phyloP scores from a whole-genome alignment of 768 basidiomycete species.

The Chiua virens region DNA sequence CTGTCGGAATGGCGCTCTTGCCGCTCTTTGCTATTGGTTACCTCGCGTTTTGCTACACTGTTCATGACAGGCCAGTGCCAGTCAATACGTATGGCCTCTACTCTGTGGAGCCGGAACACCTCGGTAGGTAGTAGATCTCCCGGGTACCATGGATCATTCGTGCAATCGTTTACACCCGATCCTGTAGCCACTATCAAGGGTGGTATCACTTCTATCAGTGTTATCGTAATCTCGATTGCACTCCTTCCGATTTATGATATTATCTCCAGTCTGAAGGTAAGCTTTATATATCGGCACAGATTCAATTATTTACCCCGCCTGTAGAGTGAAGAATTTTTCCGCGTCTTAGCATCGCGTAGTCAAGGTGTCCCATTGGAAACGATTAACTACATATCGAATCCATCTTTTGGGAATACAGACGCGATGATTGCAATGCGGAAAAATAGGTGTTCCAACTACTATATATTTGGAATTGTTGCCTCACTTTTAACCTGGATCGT shows the following conservation, averaged over 20 bases:
- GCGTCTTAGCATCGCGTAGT: conserved; percentile 9
- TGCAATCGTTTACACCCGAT: not conserved
- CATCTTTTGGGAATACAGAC: conserved; percentile 19
- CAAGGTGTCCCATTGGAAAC: conserved; percentile 24
- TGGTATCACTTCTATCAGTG: conserved; percentile 27
- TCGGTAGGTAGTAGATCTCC: conserved; percentile 12
- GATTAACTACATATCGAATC: conserved; percentile 23
- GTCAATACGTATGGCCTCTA: conserved; percentile 26
- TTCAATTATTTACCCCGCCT: not conserved
- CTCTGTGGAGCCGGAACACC: conserved; percentile 16
- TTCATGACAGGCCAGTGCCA: conserved; percentile 22
- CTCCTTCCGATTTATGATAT: conserved; percentile 23
- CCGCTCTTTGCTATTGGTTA: conserved; percentile 29
- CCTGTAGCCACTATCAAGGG: conserved; percentile 26
- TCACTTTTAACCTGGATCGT: conserved; percentile 20
- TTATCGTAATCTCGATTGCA: conserved; percentile 29
- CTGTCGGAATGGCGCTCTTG: conserved; percentile 20
- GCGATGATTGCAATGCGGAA: conserved; percentile 15
- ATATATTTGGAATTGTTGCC: conserved; percentile 16
- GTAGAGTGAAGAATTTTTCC: conserved; percentile 32
- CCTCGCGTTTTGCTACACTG: conserved; percentile 29
- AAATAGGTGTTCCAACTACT: conserved; percentile 22
- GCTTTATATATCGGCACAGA: not conserved
- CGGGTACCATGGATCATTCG: not conserved
- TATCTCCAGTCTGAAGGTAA: conserved; percentile 18